Evolutionary conservation across 108 stramenopile genomes (phyloP).

Genomic region (Nitzschia sp.): DNA sequence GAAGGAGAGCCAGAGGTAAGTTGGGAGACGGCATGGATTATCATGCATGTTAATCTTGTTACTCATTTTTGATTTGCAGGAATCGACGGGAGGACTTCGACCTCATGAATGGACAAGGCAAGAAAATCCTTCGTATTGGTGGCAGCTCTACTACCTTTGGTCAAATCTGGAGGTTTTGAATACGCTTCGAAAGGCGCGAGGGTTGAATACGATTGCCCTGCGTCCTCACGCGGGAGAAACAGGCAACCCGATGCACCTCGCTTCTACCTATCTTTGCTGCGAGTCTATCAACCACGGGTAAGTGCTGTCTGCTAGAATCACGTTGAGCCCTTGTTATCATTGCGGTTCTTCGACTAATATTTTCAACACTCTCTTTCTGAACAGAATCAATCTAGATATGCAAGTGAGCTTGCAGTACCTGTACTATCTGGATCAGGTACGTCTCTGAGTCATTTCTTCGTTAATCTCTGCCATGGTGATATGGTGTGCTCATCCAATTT

Average conservation of each 20-base stretch:
- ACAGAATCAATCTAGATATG: conserved; percentile 91
- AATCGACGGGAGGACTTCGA: conserved; percentile 51
- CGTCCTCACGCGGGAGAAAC: conserved; percentile 97
- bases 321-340: too few species aligned
- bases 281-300: conserved; percentile 93
- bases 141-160: conserved; percentile 79
- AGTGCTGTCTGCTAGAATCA: neutral
- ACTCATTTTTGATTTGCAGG: conserved; percentile 32
- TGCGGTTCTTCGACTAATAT: neutral
- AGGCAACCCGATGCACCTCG: conserved; percentile 96
- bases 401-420: conserved; percentile 95
- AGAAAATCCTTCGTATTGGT: conserved; percentile 89
- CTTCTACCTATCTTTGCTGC: conserved; percentile 94
- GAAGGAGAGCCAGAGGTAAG: conserved; percentile 88
- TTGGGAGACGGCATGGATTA: too few species aligned
- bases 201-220: conserved; percentile 89
- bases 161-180: conserved; percentile 93
- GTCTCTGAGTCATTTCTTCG: neutral
- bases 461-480: neutral
- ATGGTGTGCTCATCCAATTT: neutral
- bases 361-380: neutral
- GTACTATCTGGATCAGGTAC: conserved; percentile 94
- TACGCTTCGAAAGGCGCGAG: conserved; percentile 77
- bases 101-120: conserved; percentile 85
- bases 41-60: neutral